Evolutionary conservation across 495 filamentous ascomycete genomes (phyloP).

Genomic region (Neurospora tetraspora): DNA sequence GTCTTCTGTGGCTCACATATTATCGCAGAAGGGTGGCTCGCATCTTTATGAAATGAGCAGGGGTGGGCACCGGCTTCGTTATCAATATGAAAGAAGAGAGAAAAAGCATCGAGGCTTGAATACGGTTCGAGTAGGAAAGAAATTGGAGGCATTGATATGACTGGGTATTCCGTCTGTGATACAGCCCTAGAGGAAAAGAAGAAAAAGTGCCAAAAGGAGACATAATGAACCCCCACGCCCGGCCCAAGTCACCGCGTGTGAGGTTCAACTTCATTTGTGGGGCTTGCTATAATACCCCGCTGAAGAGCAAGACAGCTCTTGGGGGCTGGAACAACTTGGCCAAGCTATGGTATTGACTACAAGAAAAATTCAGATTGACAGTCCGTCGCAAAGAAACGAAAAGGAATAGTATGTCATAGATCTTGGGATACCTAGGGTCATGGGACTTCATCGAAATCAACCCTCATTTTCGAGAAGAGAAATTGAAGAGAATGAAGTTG

Average conservation of each 20-base stretch:
- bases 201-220: not conserved
- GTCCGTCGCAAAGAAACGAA: not conserved
- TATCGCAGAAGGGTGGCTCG: not conserved
- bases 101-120: not conserved
- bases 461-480: not conserved
- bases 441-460: not conserved
- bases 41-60: not conserved
- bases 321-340: not conserved
- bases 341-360: not conserved
- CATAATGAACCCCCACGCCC: not conserved
- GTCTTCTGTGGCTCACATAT: not conserved
- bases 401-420: not conserved
- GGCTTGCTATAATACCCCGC: not conserved
- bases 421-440: not conserved
- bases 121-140: not conserved
- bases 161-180: not conserved
- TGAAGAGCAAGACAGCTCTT: not conserved
- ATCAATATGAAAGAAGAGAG: too few relatives aligned
- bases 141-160: not conserved
- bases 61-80: not conserved
- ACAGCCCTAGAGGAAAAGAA: not conserved
- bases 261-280: not conserved
- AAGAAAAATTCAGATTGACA: not conserved
- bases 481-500: not conserved
- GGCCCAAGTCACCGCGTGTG: not conserved